Conservation (phyloP, 306 rosid genomes). For the Cicer cuneatum region DNA sequence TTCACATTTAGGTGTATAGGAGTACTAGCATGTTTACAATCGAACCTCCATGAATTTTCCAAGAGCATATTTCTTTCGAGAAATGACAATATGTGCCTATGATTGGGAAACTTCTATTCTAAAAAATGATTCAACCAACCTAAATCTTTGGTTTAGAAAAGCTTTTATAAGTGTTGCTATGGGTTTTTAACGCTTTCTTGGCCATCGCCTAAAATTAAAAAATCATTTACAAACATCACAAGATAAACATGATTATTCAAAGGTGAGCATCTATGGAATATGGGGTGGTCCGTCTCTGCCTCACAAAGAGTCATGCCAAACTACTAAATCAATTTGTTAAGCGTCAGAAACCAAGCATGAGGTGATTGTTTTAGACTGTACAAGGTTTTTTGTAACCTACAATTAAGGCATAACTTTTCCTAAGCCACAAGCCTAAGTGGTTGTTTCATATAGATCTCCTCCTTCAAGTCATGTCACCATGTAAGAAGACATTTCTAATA, state of each 20-base stretch:
- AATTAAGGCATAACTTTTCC: too few relatives aligned
- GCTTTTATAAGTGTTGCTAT: not conserved
- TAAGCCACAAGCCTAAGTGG: not conserved
- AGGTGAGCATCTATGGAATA: not conserved
- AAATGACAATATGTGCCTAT: not conserved
- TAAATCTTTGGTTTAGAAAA: not conserved
- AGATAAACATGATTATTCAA: not conserved
- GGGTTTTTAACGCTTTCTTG: not conserved
- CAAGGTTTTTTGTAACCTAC: too few relatives aligned
- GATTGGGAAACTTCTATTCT: not conserved
- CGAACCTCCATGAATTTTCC: not conserved
- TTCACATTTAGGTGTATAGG: not conserved
- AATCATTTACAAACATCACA: not conserved
- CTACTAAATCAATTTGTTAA: not conserved
- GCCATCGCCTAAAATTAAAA: not conserved
- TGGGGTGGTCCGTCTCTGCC: not conserved
- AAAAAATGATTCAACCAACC: not conserved
- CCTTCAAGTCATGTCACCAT: constrained; percentile 2
- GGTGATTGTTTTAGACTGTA: not conserved
- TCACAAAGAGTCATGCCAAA: not conserved
- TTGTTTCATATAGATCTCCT: not conserved
- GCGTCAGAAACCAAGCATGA: not conserved
- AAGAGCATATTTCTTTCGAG: not conserved
- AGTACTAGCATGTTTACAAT: not conserved
- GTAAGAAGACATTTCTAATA: not conserved